Base-by-base conservation (phyloP, 2,329 filamentous ascomycete species). In the Rutstroemia sp. region DNA sequence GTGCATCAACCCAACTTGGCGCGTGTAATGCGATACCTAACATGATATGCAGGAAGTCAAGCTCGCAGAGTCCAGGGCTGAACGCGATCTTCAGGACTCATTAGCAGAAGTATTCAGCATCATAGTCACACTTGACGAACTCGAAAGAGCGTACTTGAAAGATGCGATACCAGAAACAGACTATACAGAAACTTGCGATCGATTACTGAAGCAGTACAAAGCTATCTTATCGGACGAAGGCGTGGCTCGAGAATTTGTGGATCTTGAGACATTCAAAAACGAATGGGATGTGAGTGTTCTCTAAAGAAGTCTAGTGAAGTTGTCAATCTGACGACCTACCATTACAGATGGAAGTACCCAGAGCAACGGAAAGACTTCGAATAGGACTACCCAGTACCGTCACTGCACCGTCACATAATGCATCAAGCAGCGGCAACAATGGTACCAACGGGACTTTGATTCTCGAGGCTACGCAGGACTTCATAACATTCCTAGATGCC, bases 21-120 rank as follows among this genome's bases (percentile, higher is more conserved):
- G 2, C 23, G 21, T 14, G 38, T 37, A 8, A 42, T 4, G 34
- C 27, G 7, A 23, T n/a, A 34, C 12, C 48, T 45, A 8, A 18
- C 46, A 51, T 44, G 54, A 14, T 42, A 27, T n/a, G 3, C 39
- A 96, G 88, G 94, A 97, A 79, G 91, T 96, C 65, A 96, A 96
- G 73, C 81, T 99, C 59, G 85, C 90, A 50, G 86, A 89, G 41
- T 95, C 87, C 21, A 85, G 88, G 64, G 87, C 89, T 42, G 92
- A 97, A 74, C 86, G 92, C 59, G 92, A 99, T 70, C 79, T 97
- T 1, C 90, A 96, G 71, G 94, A 97, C 69, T 97, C 94, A 1
- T 83, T 99, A 14, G 94, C 92, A 55, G 94, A 99, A 73, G 86
- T 99, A 23, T 99, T 97, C 74, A 96, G 92, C 74, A 97, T 99